Base-by-base conservation (phyloP, 306 rosid genomes). In the Begonia loranthoides region DNA sequence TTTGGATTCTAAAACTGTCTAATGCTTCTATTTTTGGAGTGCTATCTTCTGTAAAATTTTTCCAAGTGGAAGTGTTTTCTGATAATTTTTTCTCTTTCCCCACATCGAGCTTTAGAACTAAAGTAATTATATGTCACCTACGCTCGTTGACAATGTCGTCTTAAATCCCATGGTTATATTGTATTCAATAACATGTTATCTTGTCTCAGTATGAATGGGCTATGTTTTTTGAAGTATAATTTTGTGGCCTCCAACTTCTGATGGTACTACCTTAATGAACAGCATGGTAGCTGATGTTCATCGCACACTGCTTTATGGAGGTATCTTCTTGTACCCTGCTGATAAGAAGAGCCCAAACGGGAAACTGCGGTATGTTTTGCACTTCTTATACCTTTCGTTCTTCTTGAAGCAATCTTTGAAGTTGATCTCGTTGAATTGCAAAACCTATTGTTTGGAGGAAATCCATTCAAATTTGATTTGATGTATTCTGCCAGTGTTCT, bases 201-300 rank as follows among this genome's bases (percentile, higher is more conserved):
- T 28, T 43, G 47, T 56, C 15, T 45, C 21, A 45, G 33, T 14
- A 44, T 45, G 9, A 15, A 33, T 15, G 45, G 10, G 3, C 15
- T 15, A 1, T 17, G 45, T 41, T 44, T 46, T 33, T 54, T 47
- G 15, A 17, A n/a, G 16, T 28, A 10, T 4, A 41, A 24, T 57
- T 9, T 10, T n/a, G 19, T 46, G 28, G 24, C 22, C 12, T 49
- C 2, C 38, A 50, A 38, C 45, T 71, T 41, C 34, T 28, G 44
- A 13, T 36, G 45, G 49, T 28, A n/a, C 3, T 36, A 55, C 45
- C 6, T 51, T 64, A 49, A 41, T 65, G 52, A 55, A 73, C 86
- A 90, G 99, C 57, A 90, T 90, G 99, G 99, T 90, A 50, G 99
- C 99, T 66, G 99, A 90, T 70, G 92, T 90, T 60, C 99, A 90